Conservation (phyloP, 257 asterid species). For the Agastache rugosa region DNA sequence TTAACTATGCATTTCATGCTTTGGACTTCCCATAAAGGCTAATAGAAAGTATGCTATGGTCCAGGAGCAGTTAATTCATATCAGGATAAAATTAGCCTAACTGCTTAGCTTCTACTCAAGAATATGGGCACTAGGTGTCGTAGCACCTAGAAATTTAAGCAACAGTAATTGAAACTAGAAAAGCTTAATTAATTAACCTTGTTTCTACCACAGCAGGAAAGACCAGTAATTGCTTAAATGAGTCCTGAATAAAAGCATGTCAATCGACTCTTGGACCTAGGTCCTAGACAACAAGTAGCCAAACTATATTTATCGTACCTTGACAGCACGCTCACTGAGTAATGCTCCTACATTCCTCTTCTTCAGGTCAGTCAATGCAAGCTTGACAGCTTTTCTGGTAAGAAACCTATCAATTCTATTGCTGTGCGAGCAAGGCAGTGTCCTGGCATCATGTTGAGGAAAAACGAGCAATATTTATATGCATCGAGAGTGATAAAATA, state of each 20-base stretch:
- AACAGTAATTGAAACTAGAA: slow-evolving; percentile 12
- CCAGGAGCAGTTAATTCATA: neutral
- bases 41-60: too few relatives aligned
- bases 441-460: slow-evolving; percentile 60
- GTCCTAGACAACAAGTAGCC: slow-evolving; percentile 5
- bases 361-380: slow-evolving; percentile 76
- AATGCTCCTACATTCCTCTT: slow-evolving; percentile 67
- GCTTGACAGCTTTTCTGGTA: slow-evolving; percentile 71
- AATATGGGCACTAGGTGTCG: slow-evolving; percentile 9
- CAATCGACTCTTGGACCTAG: slow-evolving; percentile 7
- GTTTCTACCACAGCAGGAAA: neutral
- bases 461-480: slow-evolving; percentile 1
- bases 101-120: neutral
- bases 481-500: slow-evolving; percentile 5
- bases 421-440: slow-evolving; percentile 41
- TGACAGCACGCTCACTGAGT: slow-evolving; percentile 77
- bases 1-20: neutral
- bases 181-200: neutral
- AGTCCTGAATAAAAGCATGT: neutral
- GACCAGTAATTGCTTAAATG: neutral
- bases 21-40: neutral
- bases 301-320: slow-evolving; percentile 53
- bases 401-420: slow-evolving; percentile 50
- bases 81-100: neutral
- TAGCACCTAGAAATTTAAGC: neutral